Evolutionary conservation across 208 protist species (phyloP).

Genomic region (Leishmania lainsoni): DNA sequence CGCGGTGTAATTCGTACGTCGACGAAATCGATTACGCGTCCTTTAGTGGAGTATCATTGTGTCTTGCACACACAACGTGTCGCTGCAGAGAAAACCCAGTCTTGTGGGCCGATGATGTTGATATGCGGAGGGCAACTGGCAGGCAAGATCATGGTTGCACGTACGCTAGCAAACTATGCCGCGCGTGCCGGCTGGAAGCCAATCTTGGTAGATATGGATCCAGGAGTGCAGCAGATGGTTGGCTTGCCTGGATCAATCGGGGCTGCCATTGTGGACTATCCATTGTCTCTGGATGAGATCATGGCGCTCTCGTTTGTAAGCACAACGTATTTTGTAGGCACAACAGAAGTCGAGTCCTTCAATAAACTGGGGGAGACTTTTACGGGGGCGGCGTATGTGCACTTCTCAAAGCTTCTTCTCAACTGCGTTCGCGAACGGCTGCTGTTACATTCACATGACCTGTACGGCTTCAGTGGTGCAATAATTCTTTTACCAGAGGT

Average conservation of each 20-base stretch:
- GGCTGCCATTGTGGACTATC: conserved; percentile 72
- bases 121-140: conserved; percentile 64
- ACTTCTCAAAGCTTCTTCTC: conserved; percentile 52
- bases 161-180: conserved; percentile 77
- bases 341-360: conserved; percentile 56
- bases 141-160: conserved; percentile 53
- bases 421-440: conserved; percentile 51
- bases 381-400: conserved; percentile 63
- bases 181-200: conserved; percentile 77
- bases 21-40: conserved; percentile 50
- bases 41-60: conserved; percentile 87
- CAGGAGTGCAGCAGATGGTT: conserved; percentile 52
- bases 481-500: conserved; percentile 75
- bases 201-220: conserved; percentile 77
- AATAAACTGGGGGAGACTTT: conserved; percentile 34
- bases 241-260: conserved; percentile 67
- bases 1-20: conserved; percentile 52
- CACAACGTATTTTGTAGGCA: conserved; percentile 81
- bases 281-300: conserved; percentile 69
- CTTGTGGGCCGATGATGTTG: conserved; percentile 61
- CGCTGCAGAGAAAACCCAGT: conserved; percentile 40
- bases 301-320: conserved; percentile 49
- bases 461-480: conserved; percentile 73
- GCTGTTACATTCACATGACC: conserved; percentile 43
- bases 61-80: conserved; percentile 57